Evolutionary conservation across 441 rosid species (phyloP), one percentile per base, ranked within the genome.

Genomic region (Euphorbia schlechtendalii): DNA sequence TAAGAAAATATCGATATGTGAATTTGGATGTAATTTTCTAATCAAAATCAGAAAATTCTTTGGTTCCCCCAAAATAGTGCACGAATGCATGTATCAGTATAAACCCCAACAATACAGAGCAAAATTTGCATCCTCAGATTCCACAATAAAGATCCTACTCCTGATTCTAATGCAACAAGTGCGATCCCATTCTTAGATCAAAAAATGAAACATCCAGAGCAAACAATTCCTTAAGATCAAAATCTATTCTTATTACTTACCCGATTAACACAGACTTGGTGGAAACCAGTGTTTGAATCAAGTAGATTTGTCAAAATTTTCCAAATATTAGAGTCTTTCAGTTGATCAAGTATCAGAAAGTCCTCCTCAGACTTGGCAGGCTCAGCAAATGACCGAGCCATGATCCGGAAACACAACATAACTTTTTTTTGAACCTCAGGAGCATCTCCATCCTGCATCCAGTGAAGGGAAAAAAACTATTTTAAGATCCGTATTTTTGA

Each of bases 271-370:
- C 72, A 82, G 61, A 92, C 86, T 71, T 86, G 89, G 54, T 66
- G 73, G 68, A 86, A 83, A 83, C 87, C 76, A 63, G 89, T 81
- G 69, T 83, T 82, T 68, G 93, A 84, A 86, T 90, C 97, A 34
- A 92, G 85, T 53, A 96, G 76, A 78, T 67, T 76, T 22, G 76
- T 69, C 73, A 96, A 76, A 66, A 90, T 89, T 83, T 86, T 92
- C 99, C 99, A 92, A 67, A 92, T 79, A 74, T 89, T 92, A 72
- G 82, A 76, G 83, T 92, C 99, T 81, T 92, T 90, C 81, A 96
- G 77, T 73, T 92, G 97, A 78, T 96, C 97, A 75, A 96, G 95
- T 74, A 82, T 70, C 76, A 80, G 96, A 78, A 90, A 96, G 73
- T 83, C 83, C 78, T 92, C 96, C 84, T 96, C 98, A 8, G 92